phyloP scores from a whole-genome alignment of 441 rosid genomes.

The Pelargonium australe region DNA sequence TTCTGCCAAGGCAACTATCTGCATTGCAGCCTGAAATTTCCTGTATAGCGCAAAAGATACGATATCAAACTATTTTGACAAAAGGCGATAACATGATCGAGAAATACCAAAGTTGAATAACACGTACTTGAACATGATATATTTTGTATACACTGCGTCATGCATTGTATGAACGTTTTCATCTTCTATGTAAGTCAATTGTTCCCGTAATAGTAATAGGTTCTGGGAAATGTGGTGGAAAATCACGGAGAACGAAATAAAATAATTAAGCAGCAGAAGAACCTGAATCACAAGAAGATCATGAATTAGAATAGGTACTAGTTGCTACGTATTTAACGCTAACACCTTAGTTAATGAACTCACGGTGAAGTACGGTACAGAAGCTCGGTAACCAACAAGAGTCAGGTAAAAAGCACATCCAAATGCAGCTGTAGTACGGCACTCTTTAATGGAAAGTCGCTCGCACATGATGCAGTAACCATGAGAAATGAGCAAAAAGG shows the following conservation, averaged over 20 bases:
- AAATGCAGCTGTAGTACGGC: constrained; percentile 73
- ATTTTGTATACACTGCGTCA: constrained; percentile 69
- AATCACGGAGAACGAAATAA: constrained; percentile 66
- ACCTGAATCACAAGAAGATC: constrained; percentile 35
- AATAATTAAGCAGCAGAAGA: constrained; percentile 70
- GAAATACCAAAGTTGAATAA: not conserved
- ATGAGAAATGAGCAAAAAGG: constrained; percentile 81
- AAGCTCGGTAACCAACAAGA: constrained; percentile 84
- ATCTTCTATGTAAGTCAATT: constrained; percentile 63
- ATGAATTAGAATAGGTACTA: not conserved
- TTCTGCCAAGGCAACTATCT: constrained; percentile 78
- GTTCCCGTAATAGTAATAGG: constrained; percentile 54
- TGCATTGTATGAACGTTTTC: constrained; percentile 78
- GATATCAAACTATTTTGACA: not conserved
- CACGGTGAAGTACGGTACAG: constrained; percentile 83
- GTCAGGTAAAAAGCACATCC: constrained; percentile 77
- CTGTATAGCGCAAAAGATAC: constrained; percentile 30
- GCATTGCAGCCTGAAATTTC: constrained; percentile 89
- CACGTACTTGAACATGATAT: constrained; percentile 77
- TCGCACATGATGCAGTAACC: constrained; percentile 89
- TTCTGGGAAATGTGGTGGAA: constrained; percentile 80
- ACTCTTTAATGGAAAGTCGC: constrained; percentile 64
- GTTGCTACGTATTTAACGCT: not conserved
- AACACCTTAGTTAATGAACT: constrained; percentile 23
- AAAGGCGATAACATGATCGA: not conserved